Conservation (phyloP, 371 early-diverging fungal species). For the Actinomortierella ambigua region DNA sequence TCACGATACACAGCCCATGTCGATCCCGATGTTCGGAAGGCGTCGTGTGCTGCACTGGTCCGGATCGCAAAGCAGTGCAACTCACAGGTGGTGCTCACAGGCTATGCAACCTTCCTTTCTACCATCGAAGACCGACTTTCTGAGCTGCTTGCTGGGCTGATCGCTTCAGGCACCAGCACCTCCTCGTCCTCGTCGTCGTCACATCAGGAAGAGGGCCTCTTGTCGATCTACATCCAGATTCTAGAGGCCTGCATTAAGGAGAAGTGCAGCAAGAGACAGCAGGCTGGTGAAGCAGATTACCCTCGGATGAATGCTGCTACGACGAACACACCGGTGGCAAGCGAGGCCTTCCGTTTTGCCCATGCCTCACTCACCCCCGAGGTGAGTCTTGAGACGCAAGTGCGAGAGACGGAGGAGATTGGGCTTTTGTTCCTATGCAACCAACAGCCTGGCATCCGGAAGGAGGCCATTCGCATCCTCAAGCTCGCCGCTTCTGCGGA, state of each 20-base stretch:
- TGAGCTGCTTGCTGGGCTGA: conserved; percentile 53
- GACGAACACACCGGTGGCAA: conserved; percentile 5
- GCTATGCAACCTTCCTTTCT: conserved; percentile 60
- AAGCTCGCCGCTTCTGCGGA: conserved; percentile 57
- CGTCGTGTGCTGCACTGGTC: conserved; percentile 67
- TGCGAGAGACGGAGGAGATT: conserved; percentile 76
- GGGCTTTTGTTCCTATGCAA: conserved; percentile 79
- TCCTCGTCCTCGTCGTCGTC: conserved; percentile 14
- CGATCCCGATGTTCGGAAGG: conserved; percentile 78
- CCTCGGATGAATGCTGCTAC: neutral
- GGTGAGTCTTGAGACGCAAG: conserved; percentile 51
- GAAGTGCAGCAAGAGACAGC: conserved; percentile 37
- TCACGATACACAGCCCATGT: conserved; percentile 80
- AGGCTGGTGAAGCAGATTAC: conserved; percentile 6
- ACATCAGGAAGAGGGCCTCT: conserved; percentile 30
- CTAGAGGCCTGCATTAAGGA: conserved; percentile 55
- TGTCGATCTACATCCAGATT: conserved; percentile 50
- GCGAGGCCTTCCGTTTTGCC: conserved; percentile 20
- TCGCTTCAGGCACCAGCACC: neutral
- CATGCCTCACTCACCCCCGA: conserved; percentile 46
- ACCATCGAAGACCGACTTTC: conserved; percentile 65
- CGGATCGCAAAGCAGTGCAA: conserved; percentile 73
- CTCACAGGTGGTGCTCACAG: conserved; percentile 60
- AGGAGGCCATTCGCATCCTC: conserved; percentile 63
- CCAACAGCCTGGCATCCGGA: conserved; percentile 61